A percentile compares a stretch with the other conserved stretches of the same genome.
These are phyloP conservation scores for Colletotrichum euphorbiae DNA, from an alignment of 2,329 filamentous ascomycete species.

Conservation along the genomic window DNA sequence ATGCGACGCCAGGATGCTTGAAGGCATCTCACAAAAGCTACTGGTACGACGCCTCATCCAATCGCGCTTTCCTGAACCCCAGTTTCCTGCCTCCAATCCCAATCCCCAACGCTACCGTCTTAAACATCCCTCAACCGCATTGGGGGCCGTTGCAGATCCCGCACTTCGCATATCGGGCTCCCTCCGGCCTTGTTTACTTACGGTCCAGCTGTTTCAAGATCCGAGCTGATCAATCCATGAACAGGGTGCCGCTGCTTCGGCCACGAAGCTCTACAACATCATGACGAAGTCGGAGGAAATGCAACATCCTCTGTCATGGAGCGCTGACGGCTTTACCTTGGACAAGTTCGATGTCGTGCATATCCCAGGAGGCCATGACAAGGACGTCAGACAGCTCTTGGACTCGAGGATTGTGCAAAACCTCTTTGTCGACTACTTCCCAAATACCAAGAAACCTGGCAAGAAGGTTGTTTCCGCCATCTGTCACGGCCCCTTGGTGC, in stretches of 20 bases:
- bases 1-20: constrained; percentile 63
- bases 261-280: constrained; percentile 54
- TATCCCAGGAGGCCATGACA: constrained; percentile 66
- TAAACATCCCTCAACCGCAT: neutral
- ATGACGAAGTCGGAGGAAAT: constrained; percentile 58
- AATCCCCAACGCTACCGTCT: neutral
- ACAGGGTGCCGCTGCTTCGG: constrained; percentile 58
- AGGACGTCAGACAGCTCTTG: constrained; percentile 62
- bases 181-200: neutral
- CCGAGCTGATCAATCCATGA: constrained; percentile 13
- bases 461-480: constrained; percentile 60
- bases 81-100: neutral
- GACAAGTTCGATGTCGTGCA: constrained; percentile 60
- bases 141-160: neutral
- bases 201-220: neutral
- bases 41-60: constrained; percentile 51
- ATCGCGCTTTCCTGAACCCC: constrained; percentile 7
- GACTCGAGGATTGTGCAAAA: constrained; percentile 59
- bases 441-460: constrained; percentile 56
- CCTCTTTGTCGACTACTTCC: constrained; percentile 60
- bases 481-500: constrained; percentile 65
- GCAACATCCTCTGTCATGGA: constrained; percentile 58
- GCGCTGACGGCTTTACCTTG: constrained; percentile 56
- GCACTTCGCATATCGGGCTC: neutral
- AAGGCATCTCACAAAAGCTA: constrained; percentile 61